phyloP scores from a whole-genome alignment of 192 early-diverging fungal species.

The Coemansia sp. region DNA sequence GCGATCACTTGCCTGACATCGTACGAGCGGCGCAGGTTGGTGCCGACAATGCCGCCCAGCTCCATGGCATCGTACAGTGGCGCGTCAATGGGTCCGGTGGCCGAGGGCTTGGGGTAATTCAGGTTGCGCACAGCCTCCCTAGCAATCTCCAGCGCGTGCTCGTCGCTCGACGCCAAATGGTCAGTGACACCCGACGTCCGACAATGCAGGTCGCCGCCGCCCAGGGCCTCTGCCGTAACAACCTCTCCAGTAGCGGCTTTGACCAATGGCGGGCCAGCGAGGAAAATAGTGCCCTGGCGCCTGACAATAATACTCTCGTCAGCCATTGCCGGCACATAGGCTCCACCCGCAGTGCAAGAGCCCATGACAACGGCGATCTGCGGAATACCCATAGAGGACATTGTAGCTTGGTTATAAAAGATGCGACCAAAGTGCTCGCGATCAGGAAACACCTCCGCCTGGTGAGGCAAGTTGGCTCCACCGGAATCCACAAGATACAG shows the following conservation, averaged over 20 bases:
- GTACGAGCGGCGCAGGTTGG: constrained; percentile 85
- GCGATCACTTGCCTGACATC: constrained; percentile 93
- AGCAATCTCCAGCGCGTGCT: constrained; percentile 83
- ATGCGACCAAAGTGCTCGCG: constrained; percentile 93
- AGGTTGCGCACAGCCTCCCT: constrained; percentile 85
- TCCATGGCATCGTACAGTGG: constrained; percentile 84
- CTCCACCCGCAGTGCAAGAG: constrained; percentile 96
- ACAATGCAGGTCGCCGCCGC: constrained; percentile 95
- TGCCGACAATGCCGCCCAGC: constrained; percentile 92
- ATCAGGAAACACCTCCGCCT: constrained; percentile 96
- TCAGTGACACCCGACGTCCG: constrained; percentile 94
- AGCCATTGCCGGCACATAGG: constrained; percentile 98
- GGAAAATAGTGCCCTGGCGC: constrained; percentile 95
- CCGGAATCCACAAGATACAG: constrained; percentile 96
- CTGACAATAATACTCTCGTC: constrained; percentile 97
- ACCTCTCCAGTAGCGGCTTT: constrained; percentile 96
- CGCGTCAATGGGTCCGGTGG: constrained; percentile 55
- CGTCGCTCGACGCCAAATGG: constrained; percentile 85
- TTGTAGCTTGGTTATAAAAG: constrained; percentile 90
- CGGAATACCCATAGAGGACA: constrained; percentile 82
- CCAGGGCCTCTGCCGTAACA: constrained; percentile 90
- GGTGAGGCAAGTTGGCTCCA: constrained; percentile 91
- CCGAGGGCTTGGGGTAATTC: constrained; percentile 63
- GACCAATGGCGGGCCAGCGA: constrained; percentile 94
- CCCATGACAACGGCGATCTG: constrained; percentile 98